Evolutionary conservation across 345 rosid species (phyloP), one percentile per base, ranked within the genome.

Genomic region (Leavenworthia alabamica): DNA sequence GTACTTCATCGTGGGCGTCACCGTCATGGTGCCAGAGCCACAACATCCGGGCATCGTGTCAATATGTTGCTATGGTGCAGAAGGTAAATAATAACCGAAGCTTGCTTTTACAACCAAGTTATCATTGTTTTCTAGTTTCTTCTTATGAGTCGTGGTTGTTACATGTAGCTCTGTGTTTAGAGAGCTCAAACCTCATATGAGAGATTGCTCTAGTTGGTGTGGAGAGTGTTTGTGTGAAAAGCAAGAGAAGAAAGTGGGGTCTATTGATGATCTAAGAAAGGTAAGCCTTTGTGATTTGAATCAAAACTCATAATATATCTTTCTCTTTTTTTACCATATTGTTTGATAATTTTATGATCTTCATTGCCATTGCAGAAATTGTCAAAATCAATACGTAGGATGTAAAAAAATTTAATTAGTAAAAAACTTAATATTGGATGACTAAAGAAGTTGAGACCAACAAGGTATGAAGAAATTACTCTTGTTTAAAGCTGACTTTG

Each of bases 1-100:
- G 81, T 93, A 42, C 95, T 89, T 71, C 99, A 93, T 76, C 85
- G 94, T 7, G 99, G 99, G 41, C 88, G 89, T 56, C 96, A 89
- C 67, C 86, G 96, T 53, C 99, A 93, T 79, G 99, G 99, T 71
- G 99, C 90, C 10, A 81, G 95, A 75, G 97, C 99, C 65, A 89
- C 97, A 54, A 83, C 85, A 53, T 65, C 89, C 8, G 99, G 96
- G 22, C 83, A 79, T 56, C 77, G 97, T 66, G 79, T 84, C 75
- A 93, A 93, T 80, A 69, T 93, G 77, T 82, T 93, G 32, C 58
- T 93, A 33, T 93, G 99, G 99, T 93, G 99, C 72, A 80, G 90
- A 82, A 93, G 97, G 97, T 93, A 77, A 75, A 40, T 22, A 49
- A 12, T 35, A 32, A 27, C 52, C 15, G 20, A 58, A 49, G 3